Evolutionary conservation across 1,284 basidiomycete genomes (phyloP).

Genomic region (Cutaneotrichosporon daszewskae): DNA sequence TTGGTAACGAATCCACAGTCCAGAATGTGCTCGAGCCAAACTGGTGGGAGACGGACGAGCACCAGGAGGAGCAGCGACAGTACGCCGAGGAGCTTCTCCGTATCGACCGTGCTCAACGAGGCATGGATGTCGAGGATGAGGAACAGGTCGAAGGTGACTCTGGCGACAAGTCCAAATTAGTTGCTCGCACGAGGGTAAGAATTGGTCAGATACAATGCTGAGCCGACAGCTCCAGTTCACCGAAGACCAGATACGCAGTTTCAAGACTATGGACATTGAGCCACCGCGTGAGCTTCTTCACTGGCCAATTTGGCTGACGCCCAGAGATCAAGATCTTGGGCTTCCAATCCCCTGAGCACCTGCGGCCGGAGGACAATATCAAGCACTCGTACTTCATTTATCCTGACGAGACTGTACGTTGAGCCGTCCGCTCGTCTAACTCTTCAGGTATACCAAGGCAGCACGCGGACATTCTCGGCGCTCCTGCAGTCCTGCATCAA

Average conservation of each 20-base stretch:
- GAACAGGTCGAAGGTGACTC: background rate
- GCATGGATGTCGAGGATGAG: conserved; percentile 2
- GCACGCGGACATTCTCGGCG: conserved; percentile 83
- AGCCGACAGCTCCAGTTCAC: conserved; percentile 69
- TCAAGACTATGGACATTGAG: conserved; percentile 66
- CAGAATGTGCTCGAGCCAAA: conserved; percentile 40
- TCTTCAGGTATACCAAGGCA: conserved; percentile 61
- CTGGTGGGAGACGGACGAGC: conserved; percentile 37
- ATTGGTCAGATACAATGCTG: conserved; percentile 12
- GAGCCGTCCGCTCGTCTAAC: background rate
- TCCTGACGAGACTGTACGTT: conserved; percentile 74
- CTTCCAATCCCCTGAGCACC: conserved; percentile 69
- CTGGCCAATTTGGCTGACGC: background rate
- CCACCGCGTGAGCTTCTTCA: conserved; percentile 57
- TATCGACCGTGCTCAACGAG: too few relatives aligned
- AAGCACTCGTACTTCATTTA: conserved; percentile 89
- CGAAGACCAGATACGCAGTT: conserved; percentile 71
- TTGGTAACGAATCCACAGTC: conserved; percentile 39
- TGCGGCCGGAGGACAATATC: conserved; percentile 79
- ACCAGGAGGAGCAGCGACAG: conserved; percentile 19
- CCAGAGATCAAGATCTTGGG: conserved; percentile 75
- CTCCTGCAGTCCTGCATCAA: conserved; percentile 75
- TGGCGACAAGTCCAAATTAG: conserved; percentile 14
- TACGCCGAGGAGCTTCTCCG: conserved; percentile 28
- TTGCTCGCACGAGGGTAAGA: conserved; percentile 46